Evolutionary conservation across 768 basidiomycete genomes (phyloP).

Genomic region (Pisolithus microcarpus): DNA sequence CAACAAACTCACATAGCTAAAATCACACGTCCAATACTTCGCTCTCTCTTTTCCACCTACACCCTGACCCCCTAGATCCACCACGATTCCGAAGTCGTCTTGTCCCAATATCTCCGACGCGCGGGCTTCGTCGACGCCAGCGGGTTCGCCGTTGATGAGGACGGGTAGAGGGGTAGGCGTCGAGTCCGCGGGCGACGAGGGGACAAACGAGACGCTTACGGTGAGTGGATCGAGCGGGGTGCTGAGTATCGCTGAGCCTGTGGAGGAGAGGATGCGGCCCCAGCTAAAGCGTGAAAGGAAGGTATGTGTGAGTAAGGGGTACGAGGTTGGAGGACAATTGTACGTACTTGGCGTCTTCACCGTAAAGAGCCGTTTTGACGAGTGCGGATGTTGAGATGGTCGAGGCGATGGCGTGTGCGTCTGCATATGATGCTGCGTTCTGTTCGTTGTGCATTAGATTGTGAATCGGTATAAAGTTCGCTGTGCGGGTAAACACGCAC

Average conservation of each 20-base stretch:
- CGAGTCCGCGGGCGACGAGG: conserved; percentile 36
- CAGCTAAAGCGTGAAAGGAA: conserved; percentile 48
- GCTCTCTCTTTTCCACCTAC: conserved; percentile 62
- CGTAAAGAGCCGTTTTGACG: conserved; percentile 93
- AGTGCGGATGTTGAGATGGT: conserved; percentile 89
- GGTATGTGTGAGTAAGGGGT: neutral
- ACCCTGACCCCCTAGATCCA: conserved; percentile 62
- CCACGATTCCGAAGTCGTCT: conserved; percentile 79
- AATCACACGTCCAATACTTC: conserved; percentile 95
- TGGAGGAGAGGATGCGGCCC: conserved; percentile 93
- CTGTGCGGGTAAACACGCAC: conserved; percentile 35
- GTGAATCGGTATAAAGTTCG: too few species aligned
- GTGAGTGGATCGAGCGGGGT: conserved; percentile 60
- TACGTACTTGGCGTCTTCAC: conserved; percentile 87
- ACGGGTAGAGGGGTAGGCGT: conserved; percentile 55
- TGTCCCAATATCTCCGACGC: conserved; percentile 75
- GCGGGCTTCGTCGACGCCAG: conserved; percentile 76
- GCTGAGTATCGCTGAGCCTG: conserved; percentile 65
- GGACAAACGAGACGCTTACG: conserved; percentile 85
- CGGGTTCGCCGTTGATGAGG: conserved; percentile 90
- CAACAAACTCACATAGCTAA: conserved; percentile 77
- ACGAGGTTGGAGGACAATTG: neutral
- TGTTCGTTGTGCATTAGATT: conserved; percentile 22
- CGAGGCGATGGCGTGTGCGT: conserved; percentile 88
- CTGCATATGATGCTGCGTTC: conserved; percentile 75